phyloP scores from a whole-genome alignment of 2,329 filamentous ascomycete species.

The Sporothrix euskadiensis region DNA sequence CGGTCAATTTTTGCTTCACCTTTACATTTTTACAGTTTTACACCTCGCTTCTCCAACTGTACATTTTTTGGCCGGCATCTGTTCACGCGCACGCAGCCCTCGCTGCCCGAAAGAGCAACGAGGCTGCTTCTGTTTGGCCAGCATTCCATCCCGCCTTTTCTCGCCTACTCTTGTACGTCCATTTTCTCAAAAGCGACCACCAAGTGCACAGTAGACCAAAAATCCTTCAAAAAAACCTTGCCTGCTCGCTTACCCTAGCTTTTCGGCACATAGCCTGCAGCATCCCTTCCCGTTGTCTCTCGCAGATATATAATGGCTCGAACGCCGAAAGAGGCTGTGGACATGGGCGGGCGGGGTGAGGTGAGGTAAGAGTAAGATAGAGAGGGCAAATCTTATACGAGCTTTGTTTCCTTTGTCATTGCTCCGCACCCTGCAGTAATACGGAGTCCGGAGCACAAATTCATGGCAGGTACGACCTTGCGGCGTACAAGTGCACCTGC shows the following conservation, averaged over 20 bases:
- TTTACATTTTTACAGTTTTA: background rate
- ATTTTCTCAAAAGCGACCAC: no score
- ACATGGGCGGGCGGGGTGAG: no score
- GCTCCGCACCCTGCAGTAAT: background rate
- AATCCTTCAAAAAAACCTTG: background rate
- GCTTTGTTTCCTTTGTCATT: background rate
- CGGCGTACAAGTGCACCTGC: background rate
- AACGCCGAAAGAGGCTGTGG: background rate
- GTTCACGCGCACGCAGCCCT: background rate
- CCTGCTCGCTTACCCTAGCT: background rate
- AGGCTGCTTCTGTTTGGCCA: background rate
- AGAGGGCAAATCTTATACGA: background rate
- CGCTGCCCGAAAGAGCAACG: background rate
- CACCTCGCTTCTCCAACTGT: background rate
- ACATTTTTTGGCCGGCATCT: background rate
- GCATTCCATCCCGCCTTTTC: background rate
- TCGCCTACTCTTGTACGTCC: background rate
- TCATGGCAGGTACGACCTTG: background rate
- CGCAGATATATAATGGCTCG: background rate
- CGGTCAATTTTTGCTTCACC: no score
- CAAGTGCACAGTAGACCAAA: no score
- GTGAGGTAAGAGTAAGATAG: background rate
- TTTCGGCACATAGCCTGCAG: background rate
- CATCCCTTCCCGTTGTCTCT: background rate
- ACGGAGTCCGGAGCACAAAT: slow-evolving; percentile 4